Percentiles rank a stretch among this genome's conserved stretches.
phyloP scores from a whole-genome alignment of 1,284 basidiomycete species.

The Ganoderma sinense region DNA sequence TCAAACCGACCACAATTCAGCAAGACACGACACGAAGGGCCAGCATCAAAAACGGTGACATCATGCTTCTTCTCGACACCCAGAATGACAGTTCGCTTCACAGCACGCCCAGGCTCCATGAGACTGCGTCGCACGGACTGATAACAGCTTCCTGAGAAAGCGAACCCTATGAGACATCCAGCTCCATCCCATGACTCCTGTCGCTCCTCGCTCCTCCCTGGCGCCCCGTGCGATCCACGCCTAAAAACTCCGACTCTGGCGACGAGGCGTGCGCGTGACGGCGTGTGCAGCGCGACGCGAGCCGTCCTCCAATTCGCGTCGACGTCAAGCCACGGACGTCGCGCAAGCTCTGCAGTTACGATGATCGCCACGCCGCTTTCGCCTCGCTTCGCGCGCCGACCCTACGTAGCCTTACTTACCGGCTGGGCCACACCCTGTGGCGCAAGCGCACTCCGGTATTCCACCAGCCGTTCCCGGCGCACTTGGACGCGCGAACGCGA shows the following conservation, averaged over 20 bases:
- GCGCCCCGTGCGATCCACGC: not conserved
- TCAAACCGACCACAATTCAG: not conserved
- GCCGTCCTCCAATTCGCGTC: not conserved
- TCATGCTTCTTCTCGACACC: not conserved
- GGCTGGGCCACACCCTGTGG: not conserved
- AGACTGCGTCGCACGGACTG: conserved; percentile 10
- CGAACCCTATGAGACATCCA: not conserved
- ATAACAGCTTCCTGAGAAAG: conserved; percentile 4
- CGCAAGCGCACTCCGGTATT: not conserved
- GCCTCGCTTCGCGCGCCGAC: not conserved
- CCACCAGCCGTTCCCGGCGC: not conserved
- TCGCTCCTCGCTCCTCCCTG: not conserved
- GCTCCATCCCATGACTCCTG: not conserved
- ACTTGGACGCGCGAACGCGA: not conserved
- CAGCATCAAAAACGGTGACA: not conserved
- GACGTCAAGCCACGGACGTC: conserved; percentile 10
- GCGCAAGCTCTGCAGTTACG: conserved; percentile 9
- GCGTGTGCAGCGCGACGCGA: not conserved
- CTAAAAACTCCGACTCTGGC: conserved; percentile 4
- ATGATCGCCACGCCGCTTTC: conserved; percentile 12
- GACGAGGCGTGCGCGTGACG: not conserved
- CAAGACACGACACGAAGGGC: not conserved
- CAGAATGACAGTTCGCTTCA: not conserved
- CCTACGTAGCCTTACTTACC: not conserved
- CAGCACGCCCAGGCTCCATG: conserved; percentile 3